Percentiles rank a stretch among this genome's conserved stretches.
phyloP scores from a whole-genome alignment of 2,329 filamentous ascomycete species.

The Trichoderma oligosporum region DNA sequence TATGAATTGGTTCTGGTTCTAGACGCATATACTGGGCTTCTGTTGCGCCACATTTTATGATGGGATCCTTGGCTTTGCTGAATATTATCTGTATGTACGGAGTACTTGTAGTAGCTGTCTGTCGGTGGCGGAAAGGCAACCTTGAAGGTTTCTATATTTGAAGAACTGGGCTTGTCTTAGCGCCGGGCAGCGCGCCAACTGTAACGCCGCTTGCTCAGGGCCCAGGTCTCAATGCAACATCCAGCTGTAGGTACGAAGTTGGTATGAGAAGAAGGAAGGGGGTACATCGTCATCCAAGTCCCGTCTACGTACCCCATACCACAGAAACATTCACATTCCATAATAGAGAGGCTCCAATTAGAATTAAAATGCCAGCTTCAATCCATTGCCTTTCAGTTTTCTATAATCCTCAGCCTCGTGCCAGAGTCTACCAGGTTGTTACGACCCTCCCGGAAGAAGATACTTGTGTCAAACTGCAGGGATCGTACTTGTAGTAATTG shows the following conservation, averaged over 20 bases:
- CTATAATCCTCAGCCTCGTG: not conserved
- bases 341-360: no score
- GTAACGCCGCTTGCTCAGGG: constrained; percentile 4
- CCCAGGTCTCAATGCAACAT: constrained; percentile 5
- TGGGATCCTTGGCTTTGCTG: not conserved
- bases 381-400: not conserved
- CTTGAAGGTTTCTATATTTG: no score
- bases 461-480: not conserved
- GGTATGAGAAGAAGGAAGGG: no score
- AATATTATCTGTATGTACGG: not conserved
- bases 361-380: no score
- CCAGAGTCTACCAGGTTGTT: not conserved
- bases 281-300: no score
- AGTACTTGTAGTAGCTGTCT: not conserved
- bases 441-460: not conserved
- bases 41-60: not conserved
- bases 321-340: no score
- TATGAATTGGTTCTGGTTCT: not conserved
- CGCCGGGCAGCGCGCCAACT: constrained; percentile 7
- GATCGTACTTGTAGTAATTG: not conserved
- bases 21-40: not conserved
- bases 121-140: no score
- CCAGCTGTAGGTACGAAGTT: not conserved
- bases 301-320: no score
- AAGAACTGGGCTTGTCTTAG: not conserved